Evolutionary conservation across 495 filamentous ascomycete species (phyloP).

Genomic region (Aspergillus ostianus): DNA sequence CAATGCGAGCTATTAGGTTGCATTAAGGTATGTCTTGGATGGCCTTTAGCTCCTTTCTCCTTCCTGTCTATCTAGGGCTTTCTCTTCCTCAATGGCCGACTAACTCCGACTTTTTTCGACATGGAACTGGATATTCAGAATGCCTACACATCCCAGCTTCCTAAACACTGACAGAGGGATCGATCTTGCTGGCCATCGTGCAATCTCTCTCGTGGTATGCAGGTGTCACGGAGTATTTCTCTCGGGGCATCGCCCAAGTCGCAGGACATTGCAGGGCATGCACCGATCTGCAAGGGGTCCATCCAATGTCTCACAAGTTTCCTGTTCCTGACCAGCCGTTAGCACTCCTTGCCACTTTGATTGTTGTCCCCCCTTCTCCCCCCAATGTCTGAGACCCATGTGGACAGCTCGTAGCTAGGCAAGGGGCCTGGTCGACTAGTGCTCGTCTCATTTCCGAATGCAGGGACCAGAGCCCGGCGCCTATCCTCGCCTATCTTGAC

Average conservation of each 20-base stretch:
- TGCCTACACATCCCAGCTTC: background rate
- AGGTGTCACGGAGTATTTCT: constrained; percentile 4
- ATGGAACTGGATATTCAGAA: background rate
- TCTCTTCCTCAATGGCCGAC: background rate
- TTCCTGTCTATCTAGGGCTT: background rate
- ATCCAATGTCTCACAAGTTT: background rate
- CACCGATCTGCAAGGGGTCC: constrained; percentile 15
- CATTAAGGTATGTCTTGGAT: constrained; percentile 4
- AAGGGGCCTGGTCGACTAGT: constrained; percentile 14
- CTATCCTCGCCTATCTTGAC: background rate
- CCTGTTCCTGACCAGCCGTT: background rate
- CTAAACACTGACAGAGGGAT: background rate
- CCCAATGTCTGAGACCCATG: constrained; percentile 3
- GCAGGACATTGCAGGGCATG: constrained; percentile 15
- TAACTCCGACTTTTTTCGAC: background rate
- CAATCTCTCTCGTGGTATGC: constrained; percentile 19
- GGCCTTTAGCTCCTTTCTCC: background rate
- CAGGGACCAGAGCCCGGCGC: constrained; percentile 7
- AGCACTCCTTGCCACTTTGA: background rate
- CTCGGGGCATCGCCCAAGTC: constrained; percentile 2
- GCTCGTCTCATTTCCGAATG: constrained; percentile 16
- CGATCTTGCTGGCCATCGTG: background rate
- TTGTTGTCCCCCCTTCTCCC: background rate
- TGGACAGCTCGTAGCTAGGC: constrained; percentile 8
- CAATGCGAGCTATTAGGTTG: constrained; percentile 8